Conservation (phyloP, 2,329 filamentous ascomycete genomes). For the Botryotinia calthae region DNA sequence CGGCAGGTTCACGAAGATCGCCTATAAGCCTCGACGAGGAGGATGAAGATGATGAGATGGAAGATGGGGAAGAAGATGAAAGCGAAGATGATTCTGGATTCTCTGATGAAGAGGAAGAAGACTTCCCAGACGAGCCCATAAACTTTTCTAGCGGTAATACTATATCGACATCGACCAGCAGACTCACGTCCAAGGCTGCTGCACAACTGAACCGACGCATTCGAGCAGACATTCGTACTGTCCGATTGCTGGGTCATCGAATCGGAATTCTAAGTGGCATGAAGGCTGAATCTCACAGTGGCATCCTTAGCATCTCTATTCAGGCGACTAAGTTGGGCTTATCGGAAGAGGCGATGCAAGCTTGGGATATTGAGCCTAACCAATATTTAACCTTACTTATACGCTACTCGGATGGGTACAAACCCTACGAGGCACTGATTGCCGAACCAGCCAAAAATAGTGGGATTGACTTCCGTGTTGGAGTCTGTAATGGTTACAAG, state of each 20-base stretch:
- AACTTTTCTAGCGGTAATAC: background rate
- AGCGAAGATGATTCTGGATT: conserved; percentile 26
- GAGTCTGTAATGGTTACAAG: conserved; percentile 70
- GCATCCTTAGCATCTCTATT: conserved; percentile 64
- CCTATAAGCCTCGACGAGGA: conserved; percentile 39
- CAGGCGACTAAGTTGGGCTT: conserved; percentile 68
- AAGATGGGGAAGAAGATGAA: conserved; percentile 29
- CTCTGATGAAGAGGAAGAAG: conserved; percentile 29
- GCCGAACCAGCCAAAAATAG: conserved; percentile 40
- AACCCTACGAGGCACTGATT: conserved; percentile 53
- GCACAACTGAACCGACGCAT: conserved; percentile 42
- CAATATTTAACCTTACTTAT: conserved; percentile 76
- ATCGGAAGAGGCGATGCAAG: conserved; percentile 69
- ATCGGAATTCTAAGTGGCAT: conserved; percentile 60
- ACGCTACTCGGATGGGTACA: conserved; percentile 61
- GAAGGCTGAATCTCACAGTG: conserved; percentile 41
- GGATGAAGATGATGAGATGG: conserved; percentile 32
- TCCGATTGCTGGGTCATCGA: conserved; percentile 65
- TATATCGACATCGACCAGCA: conserved; percentile 14
- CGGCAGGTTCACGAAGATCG: conserved; percentile 25
- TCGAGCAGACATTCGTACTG: conserved; percentile 57
- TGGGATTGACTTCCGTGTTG: conserved; percentile 62
- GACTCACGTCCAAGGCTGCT: conserved; percentile 24
- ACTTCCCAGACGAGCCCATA: conserved; percentile 29
- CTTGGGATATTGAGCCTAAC: conserved; percentile 66